phyloP scores from a whole-genome alignment of 2,329 filamentous ascomycete genomes.

The Xylariales sp. region DNA sequence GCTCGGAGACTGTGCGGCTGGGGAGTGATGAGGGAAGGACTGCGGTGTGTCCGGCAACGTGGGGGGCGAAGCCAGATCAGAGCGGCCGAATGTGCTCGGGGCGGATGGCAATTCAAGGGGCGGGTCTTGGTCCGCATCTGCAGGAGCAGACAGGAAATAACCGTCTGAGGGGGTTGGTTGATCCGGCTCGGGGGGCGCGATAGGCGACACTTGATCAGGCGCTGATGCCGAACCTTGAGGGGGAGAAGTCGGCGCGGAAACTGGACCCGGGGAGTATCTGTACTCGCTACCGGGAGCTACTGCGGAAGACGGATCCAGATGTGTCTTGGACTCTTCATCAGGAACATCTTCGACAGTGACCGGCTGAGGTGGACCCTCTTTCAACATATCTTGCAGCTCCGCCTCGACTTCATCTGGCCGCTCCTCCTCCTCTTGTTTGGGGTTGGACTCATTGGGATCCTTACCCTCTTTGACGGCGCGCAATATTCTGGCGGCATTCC shows the following conservation, averaged over 20 bases:
- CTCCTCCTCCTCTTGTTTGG: conserved; percentile 54
- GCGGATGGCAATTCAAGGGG: conserved; percentile 24
- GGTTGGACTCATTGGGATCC: conserved; percentile 90
- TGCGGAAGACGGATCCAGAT: conserved; percentile 14
- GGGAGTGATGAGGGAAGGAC: conserved; percentile 27
- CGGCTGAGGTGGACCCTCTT: conserved; percentile 24
- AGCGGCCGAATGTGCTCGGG: conserved; percentile 22
- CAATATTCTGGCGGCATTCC: conserved; percentile 84
- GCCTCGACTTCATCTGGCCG: conserved; percentile 60
- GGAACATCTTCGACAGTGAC: conserved; percentile 50
- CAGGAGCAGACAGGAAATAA: conserved; percentile 21
- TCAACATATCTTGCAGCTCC: conserved; percentile 47
- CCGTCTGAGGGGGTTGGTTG: conserved; percentile 18
- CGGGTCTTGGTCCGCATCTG: conserved; percentile 10
- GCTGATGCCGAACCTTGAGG: conserved; percentile 19
- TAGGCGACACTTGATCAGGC: conserved; percentile 27
- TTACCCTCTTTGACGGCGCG: conserved; percentile 87
- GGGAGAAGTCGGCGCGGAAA: conserved; percentile 29
- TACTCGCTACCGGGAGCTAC: conserved; percentile 13
- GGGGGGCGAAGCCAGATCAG: conserved; percentile 17
- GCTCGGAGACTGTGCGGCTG: conserved; percentile 25
- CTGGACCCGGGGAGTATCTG: conserved; percentile 23
- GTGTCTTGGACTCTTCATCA: conserved; percentile 33
- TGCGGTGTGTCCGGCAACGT: conserved; percentile 24
- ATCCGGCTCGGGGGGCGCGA: conserved; percentile 23